Evolutionary conservation across 2,329 filamentous ascomycete genomes (phyloP), one percentile per base, ranked within the genome.

Genomic region (Cladosporium oxysporum): DNA sequence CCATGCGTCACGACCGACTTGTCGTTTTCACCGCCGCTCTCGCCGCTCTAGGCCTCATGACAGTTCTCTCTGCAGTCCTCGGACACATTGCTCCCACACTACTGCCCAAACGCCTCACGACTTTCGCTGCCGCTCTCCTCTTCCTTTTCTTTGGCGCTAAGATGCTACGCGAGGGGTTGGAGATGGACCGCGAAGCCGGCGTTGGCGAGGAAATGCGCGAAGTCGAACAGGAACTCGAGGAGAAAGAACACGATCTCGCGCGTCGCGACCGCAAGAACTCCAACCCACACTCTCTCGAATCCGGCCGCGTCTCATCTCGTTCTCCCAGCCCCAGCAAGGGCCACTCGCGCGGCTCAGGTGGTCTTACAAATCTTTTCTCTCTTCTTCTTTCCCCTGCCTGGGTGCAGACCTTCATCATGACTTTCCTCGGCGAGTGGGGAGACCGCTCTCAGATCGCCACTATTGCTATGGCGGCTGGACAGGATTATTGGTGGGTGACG

Each of bases 381-480:
- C 83, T 99, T 7, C 85, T 99, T 5, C 84, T 99, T 47, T 97
- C 92, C 78, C 95, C 95, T 1, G 95, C 93, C 0, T 99, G 95
- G 95, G 95, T 99, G 16, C 94, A 98, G 80, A 99, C 95, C 0
- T 99, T 99, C 76, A 87, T 96, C 72, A 99, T 99, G 95, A 99
- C 95, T 2, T 99, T 99, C 81, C 82, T 99, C 33, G 95, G 95
- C 49, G 95, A 99, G 79, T 99, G 95, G 95, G 95, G 95, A 66
- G 95, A 99, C 75, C 88, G 95, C 71, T 96, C 92, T 77, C 95
- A 99, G 81, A 98, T 99, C 74, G 95, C 95, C 26, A 99, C 95
- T 0, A 96, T 99, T 76, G 95, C 95, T 63, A 99, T 99, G 95
- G 95, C 95, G 59, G 94, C 95, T 37, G 95, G 95, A 23, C 92